Base-by-base conservation (phyloP, 768 basidiomycete species). In the Tremella yokohamensis region DNA sequence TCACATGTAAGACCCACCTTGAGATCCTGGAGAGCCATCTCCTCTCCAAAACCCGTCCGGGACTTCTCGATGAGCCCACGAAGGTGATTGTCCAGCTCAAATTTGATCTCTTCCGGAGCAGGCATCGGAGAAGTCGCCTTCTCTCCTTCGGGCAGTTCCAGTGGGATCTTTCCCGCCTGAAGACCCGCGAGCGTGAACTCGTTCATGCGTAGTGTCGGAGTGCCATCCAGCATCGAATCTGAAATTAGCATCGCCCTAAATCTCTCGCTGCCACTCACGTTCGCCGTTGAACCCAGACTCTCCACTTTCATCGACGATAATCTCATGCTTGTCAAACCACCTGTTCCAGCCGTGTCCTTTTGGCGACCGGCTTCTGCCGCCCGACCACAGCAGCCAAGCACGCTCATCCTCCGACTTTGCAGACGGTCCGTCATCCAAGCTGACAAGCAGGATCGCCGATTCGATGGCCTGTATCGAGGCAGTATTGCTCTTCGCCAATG, bases 241-340 rank as follows among this genome's bases (percentile, higher is more conserved):
- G 42, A 12, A 3, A 22, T 54, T 39, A 62, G 55, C 47, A 3
- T 15, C n/a, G 18, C 13, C 15, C 13, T 20, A 24, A 3, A 7
- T 34, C 22, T 45, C 42, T n/a, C 15, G 20, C 87, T 85, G 67
- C 87, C 89, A 80, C 40, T 76, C 75, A 70, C 81, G 93, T 75
- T 97, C 93, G 47, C 93, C 93, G 83, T 94, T 87, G 83, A 98
- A 99, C 0, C 89, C 94, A 20, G 90, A 91, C 38, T 90, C 89
- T 47, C 91, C 96, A 66, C 92, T 91, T 58, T 91, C 90, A 71
- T 89, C 94, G 8, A 99, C 89, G 68, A 99, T 84, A 54, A 97
- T 69, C 72, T 98, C 89, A 72, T 98, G 94, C 78, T 99, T 99
- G 80, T 98, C 96, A 72, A 86, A 97, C 81, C 88, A 99, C 59